Evolutionary conservation across 2,329 filamentous ascomycete species (phyloP).

Genomic region (Aureobasidium melanogenum): DNA sequence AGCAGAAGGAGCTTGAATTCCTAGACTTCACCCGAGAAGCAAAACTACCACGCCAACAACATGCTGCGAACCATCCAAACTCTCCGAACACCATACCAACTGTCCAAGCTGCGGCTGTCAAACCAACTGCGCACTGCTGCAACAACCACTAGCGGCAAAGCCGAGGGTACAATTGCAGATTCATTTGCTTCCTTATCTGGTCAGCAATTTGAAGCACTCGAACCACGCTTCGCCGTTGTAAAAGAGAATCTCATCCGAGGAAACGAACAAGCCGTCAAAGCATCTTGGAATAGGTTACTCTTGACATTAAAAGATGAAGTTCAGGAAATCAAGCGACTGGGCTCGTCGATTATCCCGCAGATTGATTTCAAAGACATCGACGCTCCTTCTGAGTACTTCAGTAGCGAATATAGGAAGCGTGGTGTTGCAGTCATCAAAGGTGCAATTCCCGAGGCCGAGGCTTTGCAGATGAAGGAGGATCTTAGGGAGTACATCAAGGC

Average conservation of each 20-base stretch:
- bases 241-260: conserved; percentile 37
- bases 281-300: conserved; percentile 40
- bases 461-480: conserved; percentile 36
- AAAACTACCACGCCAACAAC: background rate
- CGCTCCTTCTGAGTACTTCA: conserved; percentile 46
- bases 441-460: conserved; percentile 36
- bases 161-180: conserved; percentile 42
- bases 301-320: conserved; percentile 35
- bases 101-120: background rate
- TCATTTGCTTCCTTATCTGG: conserved; percentile 42
- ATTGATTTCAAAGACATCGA: conserved; percentile 39
- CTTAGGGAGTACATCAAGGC: conserved; percentile 35
- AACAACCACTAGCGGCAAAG: conserved; percentile 27
- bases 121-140: conserved; percentile 16
- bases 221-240: conserved; percentile 36
- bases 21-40: background rate
- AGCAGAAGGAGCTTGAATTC: background rate
- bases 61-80: conserved; percentile 4
- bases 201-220: conserved; percentile 35
- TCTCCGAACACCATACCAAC: background rate
- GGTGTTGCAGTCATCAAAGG: conserved; percentile 40
- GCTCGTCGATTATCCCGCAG: conserved; percentile 36
- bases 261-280: conserved; percentile 38
- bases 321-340: conserved; percentile 33
- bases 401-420: conserved; percentile 49